A percentile compares a stretch with the other conserved stretches of the same genome.
phyloP scores from a whole-genome alignment of 2,329 filamentous ascomycete species.

The Stagonosporopsis cucurbitacearum region DNA sequence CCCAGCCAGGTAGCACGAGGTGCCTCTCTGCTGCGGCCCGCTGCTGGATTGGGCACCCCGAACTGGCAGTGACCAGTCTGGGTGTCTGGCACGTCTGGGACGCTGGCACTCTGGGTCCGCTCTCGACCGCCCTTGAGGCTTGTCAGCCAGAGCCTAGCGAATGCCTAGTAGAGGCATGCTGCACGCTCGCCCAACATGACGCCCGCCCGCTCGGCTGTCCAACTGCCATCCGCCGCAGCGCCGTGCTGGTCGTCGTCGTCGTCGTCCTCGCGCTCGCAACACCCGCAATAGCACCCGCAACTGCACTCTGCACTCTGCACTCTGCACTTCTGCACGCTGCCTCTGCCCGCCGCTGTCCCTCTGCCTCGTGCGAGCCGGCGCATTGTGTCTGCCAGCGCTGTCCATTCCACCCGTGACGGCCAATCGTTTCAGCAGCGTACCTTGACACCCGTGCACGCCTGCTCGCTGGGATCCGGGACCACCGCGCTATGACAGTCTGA shows the following conservation, averaged over 20 bases:
- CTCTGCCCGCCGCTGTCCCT: background rate
- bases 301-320: no score
- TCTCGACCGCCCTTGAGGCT: constrained; percentile 48
- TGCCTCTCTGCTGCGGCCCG: constrained; percentile 41
- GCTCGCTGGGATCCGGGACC: constrained; percentile 45
- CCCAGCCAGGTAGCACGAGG: constrained; percentile 37
- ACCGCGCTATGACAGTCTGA: constrained; percentile 51
- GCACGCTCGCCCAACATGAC: constrained; percentile 43
- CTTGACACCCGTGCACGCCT: constrained; percentile 47
- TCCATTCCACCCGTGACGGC: constrained; percentile 45
- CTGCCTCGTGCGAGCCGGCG: constrained; percentile 9
- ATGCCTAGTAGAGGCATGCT: no score
- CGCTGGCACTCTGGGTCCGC: no score
- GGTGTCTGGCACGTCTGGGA: no score
- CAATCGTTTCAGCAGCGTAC: constrained; percentile 51
- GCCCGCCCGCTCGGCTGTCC: constrained; percentile 23
- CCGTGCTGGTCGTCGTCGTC: constrained; percentile 14
- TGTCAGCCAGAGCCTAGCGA: constrained; percentile 36
- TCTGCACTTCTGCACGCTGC: no score
- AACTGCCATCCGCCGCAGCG: constrained; percentile 12
- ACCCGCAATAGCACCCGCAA: background rate
- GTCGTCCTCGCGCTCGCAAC: no score
- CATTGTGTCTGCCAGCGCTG: constrained; percentile 11
- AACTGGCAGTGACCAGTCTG: constrained; percentile 24
- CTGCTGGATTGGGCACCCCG: constrained; percentile 20